These are phyloP conservation scores for Nadsonia fulvescens DNA, from an alignment of 805 yeast genomes.

Conservation along the genomic window DNA sequence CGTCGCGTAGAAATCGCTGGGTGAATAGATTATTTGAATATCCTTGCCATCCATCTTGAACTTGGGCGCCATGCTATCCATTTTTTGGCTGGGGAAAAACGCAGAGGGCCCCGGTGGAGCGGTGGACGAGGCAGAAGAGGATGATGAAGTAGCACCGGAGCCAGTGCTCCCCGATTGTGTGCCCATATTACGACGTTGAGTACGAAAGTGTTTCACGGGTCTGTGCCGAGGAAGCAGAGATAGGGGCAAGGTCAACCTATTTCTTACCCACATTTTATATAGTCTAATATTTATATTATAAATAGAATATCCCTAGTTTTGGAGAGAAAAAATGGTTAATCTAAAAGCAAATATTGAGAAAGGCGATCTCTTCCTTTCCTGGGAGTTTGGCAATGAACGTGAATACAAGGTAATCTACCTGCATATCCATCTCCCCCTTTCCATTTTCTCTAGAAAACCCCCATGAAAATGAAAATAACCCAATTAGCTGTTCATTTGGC, in stretches of 20 bases:
- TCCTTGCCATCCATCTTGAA: constrained; percentile 40
- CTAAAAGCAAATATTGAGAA: too few relatives aligned
- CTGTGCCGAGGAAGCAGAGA: too few relatives aligned
- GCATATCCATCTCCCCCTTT: background rate
- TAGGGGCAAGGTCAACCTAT: too few relatives aligned
- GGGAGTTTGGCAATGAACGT: too few relatives aligned
- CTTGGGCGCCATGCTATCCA: constrained; percentile 46
- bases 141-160: constrained; percentile 1
- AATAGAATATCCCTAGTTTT: too few relatives aligned
- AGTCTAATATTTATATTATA: too few relatives aligned
- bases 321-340: too few relatives aligned
- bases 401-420: background rate
- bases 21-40: constrained; percentile 44
- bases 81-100: constrained; percentile 10
- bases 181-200: constrained; percentile 2
- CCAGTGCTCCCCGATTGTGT: constrained; percentile 2
- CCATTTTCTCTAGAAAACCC: constrained; percentile 5
- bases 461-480: constrained; percentile 3
- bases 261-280: too few relatives aligned
- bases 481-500: constrained; percentile 1
- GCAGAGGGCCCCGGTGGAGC: constrained; percentile 5
- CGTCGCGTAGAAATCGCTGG: constrained; percentile 51
- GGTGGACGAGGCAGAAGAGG: constrained; percentile 2
- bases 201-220: constrained; percentile 4
- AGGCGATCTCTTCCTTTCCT: too few relatives aligned